Conservation (phyloP, 176 grass and related monocot genomes). For the Chloris gayana region DNA sequence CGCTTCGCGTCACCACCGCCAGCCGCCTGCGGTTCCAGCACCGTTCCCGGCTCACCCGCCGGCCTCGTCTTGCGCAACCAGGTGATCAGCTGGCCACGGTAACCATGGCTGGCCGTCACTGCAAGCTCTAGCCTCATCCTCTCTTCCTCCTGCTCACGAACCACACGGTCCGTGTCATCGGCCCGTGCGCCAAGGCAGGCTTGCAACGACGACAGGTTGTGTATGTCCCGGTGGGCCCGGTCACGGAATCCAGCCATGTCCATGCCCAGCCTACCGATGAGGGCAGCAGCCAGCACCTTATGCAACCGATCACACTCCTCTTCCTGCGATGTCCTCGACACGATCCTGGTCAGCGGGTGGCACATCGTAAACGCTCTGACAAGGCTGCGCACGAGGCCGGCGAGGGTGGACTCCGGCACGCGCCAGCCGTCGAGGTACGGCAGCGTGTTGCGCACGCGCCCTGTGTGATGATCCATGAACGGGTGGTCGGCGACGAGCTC, state of each 20-base stretch:
- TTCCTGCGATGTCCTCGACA: neutral
- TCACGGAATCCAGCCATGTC: neutral
- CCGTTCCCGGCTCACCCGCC: neutral
- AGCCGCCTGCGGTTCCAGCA: neutral
- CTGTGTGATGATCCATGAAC: neutral
- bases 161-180: neutral
- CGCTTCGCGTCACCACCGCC: neutral
- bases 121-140: neutral
- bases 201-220: neutral
- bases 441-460: neutral
- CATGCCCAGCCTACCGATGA: neutral
- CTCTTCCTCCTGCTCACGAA: neutral
- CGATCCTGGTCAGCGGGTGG: neutral
- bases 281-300: neutral
- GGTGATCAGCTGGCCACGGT: neutral
- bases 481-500: neutral
- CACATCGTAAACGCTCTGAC: neutral
- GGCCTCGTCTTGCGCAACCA: neutral
- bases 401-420: neutral
- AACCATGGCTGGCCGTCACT: neutral
- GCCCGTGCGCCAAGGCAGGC: neutral
- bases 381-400: neutral
- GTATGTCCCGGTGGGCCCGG: neutral
- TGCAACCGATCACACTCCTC: neutral
- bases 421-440: neutral